phyloP scores from a whole-genome alignment of 345 rosid genomes.

The Aquilaria sinensis region DNA sequence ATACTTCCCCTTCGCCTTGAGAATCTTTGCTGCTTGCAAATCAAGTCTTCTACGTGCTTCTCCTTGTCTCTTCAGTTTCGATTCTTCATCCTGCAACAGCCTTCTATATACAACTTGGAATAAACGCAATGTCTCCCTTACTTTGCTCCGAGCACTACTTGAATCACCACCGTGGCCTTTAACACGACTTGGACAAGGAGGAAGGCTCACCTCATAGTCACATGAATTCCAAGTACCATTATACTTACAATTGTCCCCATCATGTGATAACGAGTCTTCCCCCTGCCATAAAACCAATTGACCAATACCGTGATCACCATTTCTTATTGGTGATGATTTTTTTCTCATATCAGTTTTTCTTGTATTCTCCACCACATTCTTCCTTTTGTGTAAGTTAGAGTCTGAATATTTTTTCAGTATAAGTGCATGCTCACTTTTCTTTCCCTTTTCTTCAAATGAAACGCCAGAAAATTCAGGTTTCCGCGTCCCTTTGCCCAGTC shows the following conservation, averaged over 20 bases:
- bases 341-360: slow-evolving; percentile 9
- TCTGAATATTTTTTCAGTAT: too few species aligned
- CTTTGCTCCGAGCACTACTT: slow-evolving; percentile 44
- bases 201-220: slow-evolving; percentile 31
- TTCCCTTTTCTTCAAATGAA: slow-evolving; percentile 26
- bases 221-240: slow-evolving; percentile 14
- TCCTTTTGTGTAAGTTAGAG: background rate
- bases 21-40: slow-evolving; percentile 47
- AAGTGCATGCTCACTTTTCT: slow-evolving; percentile 13
- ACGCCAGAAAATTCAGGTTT: slow-evolving; percentile 16
- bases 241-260: slow-evolving; percentile 11
- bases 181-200: slow-evolving; percentile 33
- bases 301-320: slow-evolving; percentile 8
- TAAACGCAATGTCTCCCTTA: slow-evolving; percentile 71
- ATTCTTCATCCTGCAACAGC: slow-evolving; percentile 71
- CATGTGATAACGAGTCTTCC: slow-evolving; percentile 13
- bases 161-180: slow-evolving; percentile 20
- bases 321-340: slow-evolving; percentile 9
- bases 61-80: slow-evolving; percentile 24
- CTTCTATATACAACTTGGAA: slow-evolving; percentile 64
- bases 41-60: slow-evolving; percentile 44
- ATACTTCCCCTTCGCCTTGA: slow-evolving; percentile 41
- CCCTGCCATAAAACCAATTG: slow-evolving; percentile 11
- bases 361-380: slow-evolving; percentile 19
- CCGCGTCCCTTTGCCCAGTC: slow-evolving; percentile 10